Conservation (phyloP, 495 filamentous ascomycete species). For the Hypoxylon subgilvum region DNA sequence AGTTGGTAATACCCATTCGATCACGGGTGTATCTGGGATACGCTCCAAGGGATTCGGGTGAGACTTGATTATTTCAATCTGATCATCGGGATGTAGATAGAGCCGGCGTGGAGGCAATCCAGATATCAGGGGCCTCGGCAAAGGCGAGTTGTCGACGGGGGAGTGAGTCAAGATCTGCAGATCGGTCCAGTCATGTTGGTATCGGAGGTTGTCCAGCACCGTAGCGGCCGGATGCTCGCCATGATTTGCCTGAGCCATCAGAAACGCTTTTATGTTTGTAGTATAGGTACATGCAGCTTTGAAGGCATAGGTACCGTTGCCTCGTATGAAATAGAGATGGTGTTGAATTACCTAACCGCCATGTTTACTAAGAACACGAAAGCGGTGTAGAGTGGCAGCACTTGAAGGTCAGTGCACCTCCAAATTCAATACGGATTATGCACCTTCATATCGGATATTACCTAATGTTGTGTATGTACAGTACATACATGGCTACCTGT, state of each 20-base stretch:
- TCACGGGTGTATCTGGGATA: slow-evolving; percentile 59
- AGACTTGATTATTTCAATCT: slow-evolving; percentile 74
- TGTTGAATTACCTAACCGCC: background rate
- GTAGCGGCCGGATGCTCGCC: slow-evolving; percentile 63
- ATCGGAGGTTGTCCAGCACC: slow-evolving; percentile 78
- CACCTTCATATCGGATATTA: background rate
- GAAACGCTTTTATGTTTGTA: background rate
- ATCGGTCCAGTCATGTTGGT: slow-evolving; percentile 85
- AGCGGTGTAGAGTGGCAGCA: slow-evolving; percentile 26
- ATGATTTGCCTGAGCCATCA: slow-evolving; percentile 38
- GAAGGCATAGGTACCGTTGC: background rate
- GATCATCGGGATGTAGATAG: slow-evolving; percentile 93
- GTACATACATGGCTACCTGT: too few species aligned
- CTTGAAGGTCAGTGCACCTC: too few species aligned
- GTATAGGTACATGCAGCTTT: too few species aligned
- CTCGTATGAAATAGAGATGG: slow-evolving; percentile 10
- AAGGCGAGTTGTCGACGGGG: slow-evolving; percentile 39
- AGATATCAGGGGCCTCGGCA: slow-evolving; percentile 73
- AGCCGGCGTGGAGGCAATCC: slow-evolving; percentile 85
- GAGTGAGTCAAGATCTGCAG: slow-evolving; percentile 67
- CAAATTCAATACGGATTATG: too few species aligned
- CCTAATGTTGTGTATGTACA: background rate
- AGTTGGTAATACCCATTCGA: slow-evolving; percentile 88
- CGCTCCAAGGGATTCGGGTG: slow-evolving; percentile 46
- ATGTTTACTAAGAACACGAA: slow-evolving; percentile 2